Conservation (phyloP, 441 rosid species). For the Capsella rubella region DNA sequence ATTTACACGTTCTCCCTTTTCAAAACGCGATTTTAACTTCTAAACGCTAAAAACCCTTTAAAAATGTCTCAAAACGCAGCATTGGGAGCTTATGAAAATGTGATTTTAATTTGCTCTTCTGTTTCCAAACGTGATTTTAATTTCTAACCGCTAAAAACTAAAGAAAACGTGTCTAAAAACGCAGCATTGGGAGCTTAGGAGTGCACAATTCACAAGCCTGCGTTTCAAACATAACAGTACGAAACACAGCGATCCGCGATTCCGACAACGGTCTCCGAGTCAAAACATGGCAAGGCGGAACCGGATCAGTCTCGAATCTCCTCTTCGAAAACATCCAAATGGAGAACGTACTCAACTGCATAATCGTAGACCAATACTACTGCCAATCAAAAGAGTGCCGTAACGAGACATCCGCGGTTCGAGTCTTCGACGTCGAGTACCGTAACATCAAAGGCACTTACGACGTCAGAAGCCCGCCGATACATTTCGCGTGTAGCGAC, state of each 20-base stretch:
- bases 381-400: conserved; percentile 69
- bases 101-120: too few relatives aligned
- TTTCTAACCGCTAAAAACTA: conserved; percentile 16
- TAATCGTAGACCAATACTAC: conserved; percentile 89
- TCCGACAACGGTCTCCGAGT: conserved; percentile 92
- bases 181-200: conserved; percentile 95
- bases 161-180: neutral
- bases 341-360: conserved; percentile 93
- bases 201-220: conserved; percentile 94
- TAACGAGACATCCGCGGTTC: conserved; percentile 88
- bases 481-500: conserved; percentile 96
- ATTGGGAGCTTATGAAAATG: too few relatives aligned
- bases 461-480: conserved; percentile 80
- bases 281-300: conserved; percentile 98
- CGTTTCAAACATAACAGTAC: conserved; percentile 85
- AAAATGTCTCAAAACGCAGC: too few relatives aligned
- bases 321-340: conserved; percentile 85
- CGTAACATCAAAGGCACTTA: conserved; percentile 90
- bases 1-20: too few relatives aligned
- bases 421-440: conserved; percentile 65
- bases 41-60: too few relatives aligned
- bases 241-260: conserved; percentile 69
- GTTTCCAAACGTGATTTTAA: neutral
- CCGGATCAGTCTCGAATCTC: conserved; percentile 75
- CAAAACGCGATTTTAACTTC: too few relatives aligned